Base-by-base conservation (phyloP, 192 early-diverging fungal genomes). In the Backusella sp. region DNA sequence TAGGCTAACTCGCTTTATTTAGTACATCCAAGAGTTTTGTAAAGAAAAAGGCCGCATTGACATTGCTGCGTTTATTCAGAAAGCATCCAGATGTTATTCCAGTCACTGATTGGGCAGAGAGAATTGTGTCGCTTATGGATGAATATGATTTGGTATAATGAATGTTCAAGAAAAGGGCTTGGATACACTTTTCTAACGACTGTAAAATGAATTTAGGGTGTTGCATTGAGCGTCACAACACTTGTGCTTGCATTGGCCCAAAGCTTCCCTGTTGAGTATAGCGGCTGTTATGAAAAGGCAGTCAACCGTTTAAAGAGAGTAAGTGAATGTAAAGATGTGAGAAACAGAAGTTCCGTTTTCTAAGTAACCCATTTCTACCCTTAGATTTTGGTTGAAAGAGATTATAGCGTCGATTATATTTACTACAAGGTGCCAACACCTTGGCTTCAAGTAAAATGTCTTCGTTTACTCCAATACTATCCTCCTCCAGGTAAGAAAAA, bases 361-460 rank as follows among this genome's bases (percentile, higher is more conserved):
- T 74, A 49, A 39, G 6, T 14, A 23, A 32, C 28, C 2, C 53
- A 52, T n/a, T 35, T 73, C 26, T 35, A 68, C 23, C 0, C 37
- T 44, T 46, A 95, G 89, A 87, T 99, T 77, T 88, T 99, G 23
- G 84, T 96, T 36, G 94, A 98, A 36, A 88, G 90, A 70, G 93
- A 96, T 70, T 95, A 88, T 81, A 83, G 91, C 6, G 69, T 87
- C 19, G 96, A 98, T 78, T 96, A 99, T 79, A 86, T 96, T 26
- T 99, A 99, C 84, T 99, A 99, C 85, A 97, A 96, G 82, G 95
- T 99, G 53, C 96, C 98, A 0, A 93, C 92, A 42, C 98, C 98
- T 39, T 99, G 98, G 98, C 87, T 99, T 56, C 98, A 99, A 83
- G 92, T 98, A 77, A 99, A 98, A 79, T 89, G 98, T 21, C 84